phyloP scores from a whole-genome alignment of 768 basidiomycete species.

The Leccinum aurantiacum region DNA sequence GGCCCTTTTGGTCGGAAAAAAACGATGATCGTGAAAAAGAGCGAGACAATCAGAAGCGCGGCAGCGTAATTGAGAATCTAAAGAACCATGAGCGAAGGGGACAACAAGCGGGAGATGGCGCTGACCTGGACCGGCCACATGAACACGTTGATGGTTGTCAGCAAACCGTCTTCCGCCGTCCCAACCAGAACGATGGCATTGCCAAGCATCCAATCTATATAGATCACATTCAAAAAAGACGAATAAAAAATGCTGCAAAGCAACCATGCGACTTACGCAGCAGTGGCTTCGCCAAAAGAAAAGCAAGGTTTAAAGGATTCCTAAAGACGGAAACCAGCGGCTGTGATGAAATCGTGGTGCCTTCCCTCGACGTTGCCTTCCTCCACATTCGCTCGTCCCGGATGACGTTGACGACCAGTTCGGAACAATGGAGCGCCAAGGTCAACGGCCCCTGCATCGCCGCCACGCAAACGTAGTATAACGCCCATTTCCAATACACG shows the following conservation, averaged over 20 bases:
- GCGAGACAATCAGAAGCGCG: conserved; percentile 21
- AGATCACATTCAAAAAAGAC: not conserved
- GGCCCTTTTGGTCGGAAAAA: conserved; percentile 21
- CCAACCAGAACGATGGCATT: conserved; percentile 24
- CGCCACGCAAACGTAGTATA: conserved; percentile 28
- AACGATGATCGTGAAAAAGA: conserved; percentile 16
- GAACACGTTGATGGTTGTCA: conserved; percentile 20
- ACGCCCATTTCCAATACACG: conserved; percentile 22
- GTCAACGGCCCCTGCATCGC: conserved; percentile 31
- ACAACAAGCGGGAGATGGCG: not conserved
- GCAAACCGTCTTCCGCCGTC: conserved; percentile 9
- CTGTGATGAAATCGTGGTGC: conserved; percentile 15
- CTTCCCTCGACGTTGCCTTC: conserved; percentile 18
- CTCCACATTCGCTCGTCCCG: conserved; percentile 31
- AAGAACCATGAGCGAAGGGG: not conserved
- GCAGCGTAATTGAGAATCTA: conserved; percentile 30
- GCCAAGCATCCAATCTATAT: conserved; percentile 34
- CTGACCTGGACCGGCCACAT: conserved; percentile 31
- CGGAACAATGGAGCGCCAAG: conserved; percentile 29
- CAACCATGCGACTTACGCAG: conserved; percentile 22
- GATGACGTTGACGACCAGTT: conserved; percentile 31
- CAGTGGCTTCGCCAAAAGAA: conserved; percentile 26
- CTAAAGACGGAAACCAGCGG: conserved; percentile 26
- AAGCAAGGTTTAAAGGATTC: conserved; percentile 11
- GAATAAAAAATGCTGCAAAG: not conserved